phyloP scores from a whole-genome alignment of 306 rosid species.

The Bauhinia variegata region DNA sequence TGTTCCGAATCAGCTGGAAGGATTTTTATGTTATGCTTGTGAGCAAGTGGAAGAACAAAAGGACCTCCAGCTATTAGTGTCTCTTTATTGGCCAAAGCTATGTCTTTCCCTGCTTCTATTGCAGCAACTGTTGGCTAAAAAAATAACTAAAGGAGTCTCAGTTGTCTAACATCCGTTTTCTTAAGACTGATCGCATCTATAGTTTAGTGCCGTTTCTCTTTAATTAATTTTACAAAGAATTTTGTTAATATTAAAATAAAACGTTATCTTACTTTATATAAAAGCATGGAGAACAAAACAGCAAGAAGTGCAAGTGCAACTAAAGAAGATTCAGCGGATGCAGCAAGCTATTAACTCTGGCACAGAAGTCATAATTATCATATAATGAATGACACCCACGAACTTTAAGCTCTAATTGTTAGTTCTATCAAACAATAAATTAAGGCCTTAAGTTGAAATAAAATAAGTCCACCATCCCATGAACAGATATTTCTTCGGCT shows the following conservation, averaged over 20 bases:
- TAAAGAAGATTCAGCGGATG: no score
- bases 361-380: neutral
- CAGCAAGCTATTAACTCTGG: neutral
- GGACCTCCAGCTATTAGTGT: constrained; percentile 99
- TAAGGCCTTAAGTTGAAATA: neutral
- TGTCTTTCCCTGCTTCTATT: constrained; percentile 97
- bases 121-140: constrained; percentile 98
- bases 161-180: neutral
- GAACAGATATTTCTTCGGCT: no score
- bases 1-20: constrained; percentile 99
- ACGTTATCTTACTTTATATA: no score
- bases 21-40: constrained; percentile 85
- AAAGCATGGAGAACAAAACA: no score
- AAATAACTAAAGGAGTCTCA: constrained; percentile 45
- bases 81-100: constrained; percentile 98
- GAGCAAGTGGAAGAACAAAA: constrained; percentile 98
- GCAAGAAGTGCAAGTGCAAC: no score
- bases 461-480: neutral
- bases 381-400: constrained; percentile 4
- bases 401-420: neutral
- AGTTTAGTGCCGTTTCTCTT: no score
- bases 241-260: no score
- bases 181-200: neutral
- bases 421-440: constrained; percentile 18
- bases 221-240: no score